Conservation (phyloP, 1,284 basidiomycete genomes). For the Ustilago nuda region DNA sequence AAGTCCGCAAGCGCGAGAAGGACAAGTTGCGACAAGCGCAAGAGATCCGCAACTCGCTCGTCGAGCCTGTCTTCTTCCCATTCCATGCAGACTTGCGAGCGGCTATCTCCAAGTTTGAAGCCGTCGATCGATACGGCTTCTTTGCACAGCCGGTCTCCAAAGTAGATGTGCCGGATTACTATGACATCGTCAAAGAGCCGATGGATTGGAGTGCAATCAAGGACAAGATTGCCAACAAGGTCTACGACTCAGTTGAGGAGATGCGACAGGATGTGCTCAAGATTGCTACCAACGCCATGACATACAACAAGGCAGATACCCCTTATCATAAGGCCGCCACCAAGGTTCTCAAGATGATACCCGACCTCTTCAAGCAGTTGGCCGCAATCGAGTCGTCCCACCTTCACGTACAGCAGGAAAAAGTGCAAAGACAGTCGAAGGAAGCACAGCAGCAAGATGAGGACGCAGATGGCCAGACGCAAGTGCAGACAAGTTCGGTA, state of each 20-base stretch:
- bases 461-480: neutral
- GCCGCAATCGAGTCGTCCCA: constrained; percentile 61
- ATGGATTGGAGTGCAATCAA: constrained; percentile 88
- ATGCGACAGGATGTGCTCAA: constrained; percentile 88
- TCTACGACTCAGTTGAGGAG: constrained; percentile 80
- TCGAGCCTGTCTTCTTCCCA: constrained; percentile 56
- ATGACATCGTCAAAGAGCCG: constrained; percentile 83
- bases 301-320: constrained; percentile 85
- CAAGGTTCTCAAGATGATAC: constrained; percentile 76
- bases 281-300: constrained; percentile 85
- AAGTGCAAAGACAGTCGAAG: constrained; percentile 6
- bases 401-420: constrained; percentile 15
- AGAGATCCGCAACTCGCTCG: constrained; percentile 78
- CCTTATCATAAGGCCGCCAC: constrained; percentile 80
- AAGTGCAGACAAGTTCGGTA: neutral
- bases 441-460: constrained; percentile 5
- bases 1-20: constrained; percentile 83
- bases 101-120: constrained; percentile 29
- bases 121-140: constrained; percentile 53
- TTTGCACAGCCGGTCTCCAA: constrained; percentile 71
- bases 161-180: constrained; percentile 89
- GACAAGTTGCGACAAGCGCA: constrained; percentile 82
- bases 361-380: constrained; percentile 73
- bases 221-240: constrained; percentile 75
- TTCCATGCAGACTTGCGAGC: constrained; percentile 38